These are phyloP conservation scores for Hirsutella thompsonii DNA, from an alignment of 2,329 filamentous ascomycete genomes.

Conservation along the genomic window DNA sequence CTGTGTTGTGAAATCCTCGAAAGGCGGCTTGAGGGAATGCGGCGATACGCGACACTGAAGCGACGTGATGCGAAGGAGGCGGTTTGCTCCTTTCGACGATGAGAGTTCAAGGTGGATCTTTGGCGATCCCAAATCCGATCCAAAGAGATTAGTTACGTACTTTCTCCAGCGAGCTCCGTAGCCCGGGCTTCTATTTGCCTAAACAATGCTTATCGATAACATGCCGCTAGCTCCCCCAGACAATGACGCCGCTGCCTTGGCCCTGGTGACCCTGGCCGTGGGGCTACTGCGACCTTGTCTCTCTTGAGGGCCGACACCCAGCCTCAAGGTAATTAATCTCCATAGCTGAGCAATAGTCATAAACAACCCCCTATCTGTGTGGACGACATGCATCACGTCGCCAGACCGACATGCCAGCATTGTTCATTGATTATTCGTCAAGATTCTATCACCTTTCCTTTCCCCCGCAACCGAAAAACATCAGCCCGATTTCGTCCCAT, in stretches of 20 bases:
- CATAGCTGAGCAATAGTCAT: no score
- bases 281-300: not conserved
- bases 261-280: not conserved
- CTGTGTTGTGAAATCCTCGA: no score
- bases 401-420: slow-evolving; percentile 1
- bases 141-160: no score
- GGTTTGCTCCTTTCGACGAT: no score
- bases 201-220: slow-evolving; percentile 16
- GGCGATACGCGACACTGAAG: no score
- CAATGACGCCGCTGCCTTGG: not conserved
- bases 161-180: no score
- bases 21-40: no score
- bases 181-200: no score
- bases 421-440: not conserved
- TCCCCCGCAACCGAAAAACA: not conserved
- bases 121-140: no score
- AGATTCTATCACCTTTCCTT: not conserved
- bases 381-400: not conserved
- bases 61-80: not conserved
- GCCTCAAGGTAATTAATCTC: not conserved
- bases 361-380: not conserved
- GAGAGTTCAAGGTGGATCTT: no score
- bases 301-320: not conserved
- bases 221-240: not conserved
- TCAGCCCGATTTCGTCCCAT: not conserved